A percentile compares a stretch with the other conserved stretches of the same genome.
Evolutionary conservation across 768 basidiomycete species (phyloP).

Genomic region (Boletus vinaceobasis): DNA sequence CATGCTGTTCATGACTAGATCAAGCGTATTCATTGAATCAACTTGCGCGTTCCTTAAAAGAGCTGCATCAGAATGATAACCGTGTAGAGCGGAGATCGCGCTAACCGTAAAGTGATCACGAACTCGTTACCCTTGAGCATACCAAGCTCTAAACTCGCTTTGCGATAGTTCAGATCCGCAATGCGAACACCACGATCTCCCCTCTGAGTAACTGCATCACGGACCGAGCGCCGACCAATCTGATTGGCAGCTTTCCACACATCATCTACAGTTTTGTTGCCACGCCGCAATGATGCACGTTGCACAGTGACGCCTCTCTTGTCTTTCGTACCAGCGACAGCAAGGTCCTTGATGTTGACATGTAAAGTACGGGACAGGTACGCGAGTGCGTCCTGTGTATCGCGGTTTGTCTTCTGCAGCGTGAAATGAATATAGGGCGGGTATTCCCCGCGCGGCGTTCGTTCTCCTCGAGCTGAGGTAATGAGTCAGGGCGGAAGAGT

Average conservation of each 20-base stretch:
- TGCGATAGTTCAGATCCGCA: conserved; percentile 83
- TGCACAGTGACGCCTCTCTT: conserved; percentile 97
- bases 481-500: not conserved
- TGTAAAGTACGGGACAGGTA: conserved; percentile 78
- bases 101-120: conserved; percentile 85
- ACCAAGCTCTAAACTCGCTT: conserved; percentile 81
- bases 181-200: conserved; percentile 90
- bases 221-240: conserved; percentile 51
- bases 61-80: not conserved
- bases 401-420: conserved; percentile 94
- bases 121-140: conserved; percentile 97
- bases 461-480: conserved; percentile 34
- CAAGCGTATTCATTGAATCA: conserved; percentile 66
- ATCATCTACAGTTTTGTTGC: conserved; percentile 73
- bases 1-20: conserved; percentile 71
- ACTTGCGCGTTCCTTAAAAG: conserved; percentile 75
- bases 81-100: conserved; percentile 14
- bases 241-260: conserved; percentile 84
- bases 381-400: conserved; percentile 90
- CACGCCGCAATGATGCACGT: conserved; percentile 76
- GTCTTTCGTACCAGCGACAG: conserved; percentile 95
- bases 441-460: conserved; percentile 57
- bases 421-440: conserved; percentile 95
- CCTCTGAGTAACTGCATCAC: conserved; percentile 62
- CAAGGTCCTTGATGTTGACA: conserved; percentile 74